Evolutionary conservation across 345 rosid species (phyloP).

Genomic region (Psidium friedrichsthalianum): DNA sequence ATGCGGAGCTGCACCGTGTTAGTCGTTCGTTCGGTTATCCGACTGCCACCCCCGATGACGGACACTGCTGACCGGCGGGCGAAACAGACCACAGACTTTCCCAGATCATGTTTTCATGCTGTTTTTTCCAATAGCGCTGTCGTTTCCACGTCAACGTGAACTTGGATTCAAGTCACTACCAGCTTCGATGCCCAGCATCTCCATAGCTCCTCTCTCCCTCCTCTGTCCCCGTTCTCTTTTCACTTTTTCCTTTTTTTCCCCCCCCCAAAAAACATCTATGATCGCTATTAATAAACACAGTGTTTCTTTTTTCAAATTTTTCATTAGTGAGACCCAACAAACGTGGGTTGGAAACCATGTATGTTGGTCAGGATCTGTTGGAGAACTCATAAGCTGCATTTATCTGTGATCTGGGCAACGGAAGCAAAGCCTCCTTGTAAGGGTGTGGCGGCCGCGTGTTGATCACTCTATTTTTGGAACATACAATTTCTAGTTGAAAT

Average conservation of each 20-base stretch:
- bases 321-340: background rate
- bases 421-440: too few species aligned
- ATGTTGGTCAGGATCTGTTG: background rate
- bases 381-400: background rate
- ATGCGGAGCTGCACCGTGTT: background rate
- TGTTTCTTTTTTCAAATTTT: too few species aligned
- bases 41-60: background rate
- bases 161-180: background rate
- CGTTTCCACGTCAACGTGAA: background rate
- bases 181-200: conserved; percentile 30
- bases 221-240: background rate
- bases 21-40: background rate
- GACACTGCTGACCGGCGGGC: background rate
- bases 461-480: too few species aligned
- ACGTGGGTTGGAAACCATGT: background rate
- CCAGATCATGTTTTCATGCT: background rate
- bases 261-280: too few species aligned
- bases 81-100: background rate
- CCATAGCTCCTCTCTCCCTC: background rate
- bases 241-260: background rate
- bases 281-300: background rate
- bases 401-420: too few species aligned
- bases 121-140: background rate
- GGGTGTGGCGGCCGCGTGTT: too few species aligned
- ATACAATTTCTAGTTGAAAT: too few species aligned